A percentile compares a stretch with the other conserved stretches of the same genome.
Conservation (phyloP, 192 early-diverging fungal genomes). For the Gigaspora rosea region DNA sequence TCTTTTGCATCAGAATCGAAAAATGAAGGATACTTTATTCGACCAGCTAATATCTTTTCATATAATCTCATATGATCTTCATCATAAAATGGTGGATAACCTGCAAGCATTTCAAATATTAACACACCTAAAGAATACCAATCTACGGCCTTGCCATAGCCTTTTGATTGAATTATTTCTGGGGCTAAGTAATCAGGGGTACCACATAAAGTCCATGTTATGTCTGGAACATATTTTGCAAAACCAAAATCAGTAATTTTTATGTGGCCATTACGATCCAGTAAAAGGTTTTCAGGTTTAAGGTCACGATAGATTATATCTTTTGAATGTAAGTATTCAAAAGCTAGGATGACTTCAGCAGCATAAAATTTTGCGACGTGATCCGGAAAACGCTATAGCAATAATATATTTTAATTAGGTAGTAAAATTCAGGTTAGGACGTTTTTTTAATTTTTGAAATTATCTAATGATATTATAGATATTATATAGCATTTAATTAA, state of each 20-base stretch:
- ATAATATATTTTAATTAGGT: background rate
- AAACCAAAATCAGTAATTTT: slow-evolving; percentile 91
- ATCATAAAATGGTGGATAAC: slow-evolving; percentile 94
- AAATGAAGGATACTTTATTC: slow-evolving; percentile 81
- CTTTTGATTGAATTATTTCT: slow-evolving; percentile 90
- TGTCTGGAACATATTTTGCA: slow-evolving; percentile 79
- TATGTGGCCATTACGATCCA: slow-evolving; percentile 75
- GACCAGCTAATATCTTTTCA: slow-evolving; percentile 89
- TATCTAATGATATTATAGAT: background rate
- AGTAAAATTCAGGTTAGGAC: background rate
- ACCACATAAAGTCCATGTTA: slow-evolving; percentile 84
- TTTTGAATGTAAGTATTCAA: slow-evolving; percentile 85
- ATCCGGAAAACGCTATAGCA: slow-evolving; percentile 76
- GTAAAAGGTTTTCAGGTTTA: slow-evolving; percentile 86
- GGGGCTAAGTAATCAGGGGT: slow-evolving; percentile 87
- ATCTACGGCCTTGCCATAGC: slow-evolving; percentile 91
- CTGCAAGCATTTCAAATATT: slow-evolving; percentile 95
- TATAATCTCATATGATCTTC: slow-evolving; percentile 92
- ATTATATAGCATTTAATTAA: background rate
- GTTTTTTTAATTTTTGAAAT: background rate
- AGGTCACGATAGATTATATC: slow-evolving; percentile 91
- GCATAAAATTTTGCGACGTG: slow-evolving; percentile 89
- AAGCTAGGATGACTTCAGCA: slow-evolving; percentile 83
- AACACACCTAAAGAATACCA: slow-evolving; percentile 95
- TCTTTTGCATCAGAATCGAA: slow-evolving; percentile 84